phyloP scores from a whole-genome alignment of 2,329 filamentous ascomycete genomes.

The Alternaria panax region DNA sequence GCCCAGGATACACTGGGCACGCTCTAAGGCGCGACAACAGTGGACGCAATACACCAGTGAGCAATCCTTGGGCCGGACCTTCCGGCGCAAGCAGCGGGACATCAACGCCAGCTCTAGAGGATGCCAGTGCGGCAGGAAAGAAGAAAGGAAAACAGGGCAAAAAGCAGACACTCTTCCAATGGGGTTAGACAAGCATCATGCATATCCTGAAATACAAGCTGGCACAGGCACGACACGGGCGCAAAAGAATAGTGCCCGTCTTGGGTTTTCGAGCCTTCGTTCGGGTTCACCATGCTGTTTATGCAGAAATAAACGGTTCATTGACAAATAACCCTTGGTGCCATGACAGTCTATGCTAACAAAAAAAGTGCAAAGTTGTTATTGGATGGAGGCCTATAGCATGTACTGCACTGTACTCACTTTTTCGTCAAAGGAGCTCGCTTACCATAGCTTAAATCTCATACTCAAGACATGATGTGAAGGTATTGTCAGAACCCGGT shows the following conservation, averaged over 20 bases:
- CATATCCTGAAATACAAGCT: background rate
- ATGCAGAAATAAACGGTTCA: background rate
- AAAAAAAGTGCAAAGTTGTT: background rate
- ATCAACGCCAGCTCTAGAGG: conserved; percentile 33
- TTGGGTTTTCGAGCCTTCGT: background rate
- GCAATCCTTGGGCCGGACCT: conserved; percentile 51
- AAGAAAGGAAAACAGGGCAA: conserved; percentile 60
- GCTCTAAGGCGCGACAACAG: conserved; percentile 55
- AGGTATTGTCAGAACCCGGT: too few species aligned
- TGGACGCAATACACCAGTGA: conserved; percentile 47
- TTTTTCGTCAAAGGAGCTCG: background rate
- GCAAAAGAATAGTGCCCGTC: background rate
- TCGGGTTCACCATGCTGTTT: background rate
- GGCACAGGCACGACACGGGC: background rate
- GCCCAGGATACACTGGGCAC: conserved; percentile 57
- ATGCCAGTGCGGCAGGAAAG: conserved; percentile 43
- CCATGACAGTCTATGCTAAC: background rate
- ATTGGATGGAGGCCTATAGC: background rate
- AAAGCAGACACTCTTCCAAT: conserved; percentile 60
- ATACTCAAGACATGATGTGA: background rate
- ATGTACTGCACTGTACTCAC: background rate
- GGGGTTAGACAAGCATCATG: conserved; percentile 45
- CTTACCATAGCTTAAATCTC: background rate
- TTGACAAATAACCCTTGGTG: background rate
- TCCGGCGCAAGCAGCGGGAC: conserved; percentile 37